Conservation (phyloP, 306 rosid genomes). For the Mimosa bimucronata region DNA sequence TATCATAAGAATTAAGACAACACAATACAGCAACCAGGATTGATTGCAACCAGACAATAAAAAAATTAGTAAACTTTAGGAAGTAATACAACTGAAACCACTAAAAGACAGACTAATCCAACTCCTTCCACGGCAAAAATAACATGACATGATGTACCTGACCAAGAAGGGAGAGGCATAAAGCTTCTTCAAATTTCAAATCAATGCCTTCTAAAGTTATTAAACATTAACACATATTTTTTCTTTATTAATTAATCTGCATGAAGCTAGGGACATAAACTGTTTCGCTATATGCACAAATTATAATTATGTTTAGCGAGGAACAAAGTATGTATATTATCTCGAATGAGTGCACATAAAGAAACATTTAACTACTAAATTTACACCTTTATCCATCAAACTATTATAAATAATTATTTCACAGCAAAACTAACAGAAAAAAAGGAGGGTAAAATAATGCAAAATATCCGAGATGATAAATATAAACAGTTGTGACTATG, state of each 20-base stretch:
- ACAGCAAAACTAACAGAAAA: conserved; percentile 26
- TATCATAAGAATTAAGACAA: conserved; percentile 27
- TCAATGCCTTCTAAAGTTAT: conserved; percentile 78
- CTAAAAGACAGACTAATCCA: not conserved
- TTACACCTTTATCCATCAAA: too few relatives aligned
- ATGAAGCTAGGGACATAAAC: too few relatives aligned
- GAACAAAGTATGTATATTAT: too few relatives aligned
- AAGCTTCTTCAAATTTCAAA: conserved; percentile 86
- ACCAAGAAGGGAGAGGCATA: conserved; percentile 83
- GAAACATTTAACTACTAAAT: too few relatives aligned
- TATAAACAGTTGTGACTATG: too few relatives aligned
- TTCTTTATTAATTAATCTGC: conserved; percentile 80
- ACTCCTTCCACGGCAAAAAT: not conserved
- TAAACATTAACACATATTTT: conserved; percentile 82
- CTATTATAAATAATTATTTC: conserved; percentile 22
- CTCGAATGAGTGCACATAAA: too few relatives aligned
- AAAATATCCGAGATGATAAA: not conserved
- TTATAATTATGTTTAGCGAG: too few relatives aligned
- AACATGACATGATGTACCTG: conserved; percentile 53
- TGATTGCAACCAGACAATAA: conserved; percentile 20
- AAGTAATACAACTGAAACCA: not conserved
- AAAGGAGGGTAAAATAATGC: not conserved
- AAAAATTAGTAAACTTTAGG: not conserved
- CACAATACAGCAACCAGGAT: conserved; percentile 56
- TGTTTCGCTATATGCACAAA: too few relatives aligned